These are phyloP conservation scores for Tetrastigma voinierianum DNA, from an alignment of 164 flowering plant genomes.

Conservation along the genomic window DNA sequence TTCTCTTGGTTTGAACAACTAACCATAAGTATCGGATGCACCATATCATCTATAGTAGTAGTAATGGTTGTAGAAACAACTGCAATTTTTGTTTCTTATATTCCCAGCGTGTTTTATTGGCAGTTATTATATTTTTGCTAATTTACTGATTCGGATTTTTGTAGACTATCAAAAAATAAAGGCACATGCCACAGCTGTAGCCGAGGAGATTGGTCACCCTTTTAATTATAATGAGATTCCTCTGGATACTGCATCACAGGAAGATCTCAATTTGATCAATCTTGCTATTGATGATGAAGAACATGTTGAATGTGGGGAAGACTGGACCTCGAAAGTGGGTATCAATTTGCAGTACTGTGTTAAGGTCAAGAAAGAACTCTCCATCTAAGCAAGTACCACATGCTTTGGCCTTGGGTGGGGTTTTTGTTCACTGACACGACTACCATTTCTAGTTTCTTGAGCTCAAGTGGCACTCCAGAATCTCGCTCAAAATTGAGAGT, in stretches of 20 bases:
- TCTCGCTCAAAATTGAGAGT: constrained; percentile 55
- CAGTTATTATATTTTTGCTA: background rate
- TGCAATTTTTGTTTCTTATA: no score
- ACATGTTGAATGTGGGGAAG: constrained; percentile 49
- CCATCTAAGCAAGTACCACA: constrained; percentile 51
- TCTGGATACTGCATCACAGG: constrained; percentile 57
- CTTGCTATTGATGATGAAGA: constrained; percentile 71
- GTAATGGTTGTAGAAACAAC: no score
- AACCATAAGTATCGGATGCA: no score
- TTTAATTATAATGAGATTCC: constrained; percentile 51
- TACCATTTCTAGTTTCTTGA: constrained; percentile 26
- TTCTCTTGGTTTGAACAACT: no score
- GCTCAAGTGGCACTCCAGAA: constrained; percentile 62
- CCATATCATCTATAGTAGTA: no score
- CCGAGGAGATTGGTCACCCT: constrained; percentile 59
- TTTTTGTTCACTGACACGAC: constrained; percentile 39
- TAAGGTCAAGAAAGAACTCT: constrained; percentile 52
- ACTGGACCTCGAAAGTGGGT: constrained; percentile 84
- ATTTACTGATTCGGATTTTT: constrained; percentile 9
- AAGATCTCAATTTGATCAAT: constrained; percentile 75
- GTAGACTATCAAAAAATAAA: constrained; percentile 85
- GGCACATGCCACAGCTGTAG: constrained; percentile 57
- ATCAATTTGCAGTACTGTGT: constrained; percentile 65
- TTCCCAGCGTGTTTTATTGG: background rate
- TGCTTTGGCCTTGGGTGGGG: constrained; percentile 54